Percentiles rank a stretch among this genome's conserved stretches.
These are phyloP conservation scores for Irpex sp. DNA, from an alignment of 1,284 basidiomycete genomes.

Conservation along the genomic window DNA sequence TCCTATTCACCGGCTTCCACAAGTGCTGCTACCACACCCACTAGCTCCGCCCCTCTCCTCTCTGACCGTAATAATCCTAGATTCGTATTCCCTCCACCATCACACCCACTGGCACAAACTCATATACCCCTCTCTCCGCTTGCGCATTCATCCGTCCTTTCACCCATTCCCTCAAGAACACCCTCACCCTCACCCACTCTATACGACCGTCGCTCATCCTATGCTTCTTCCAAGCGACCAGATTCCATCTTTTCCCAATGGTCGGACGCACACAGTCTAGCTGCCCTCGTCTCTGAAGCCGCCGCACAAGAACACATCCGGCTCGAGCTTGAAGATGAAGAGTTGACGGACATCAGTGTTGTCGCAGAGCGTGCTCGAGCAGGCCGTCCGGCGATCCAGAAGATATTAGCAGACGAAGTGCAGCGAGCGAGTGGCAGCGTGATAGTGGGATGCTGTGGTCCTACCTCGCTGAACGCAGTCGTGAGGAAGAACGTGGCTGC, in stretches of 20 bases:
- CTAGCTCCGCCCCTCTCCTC: constrained; percentile 21
- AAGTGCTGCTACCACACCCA: constrained; percentile 13
- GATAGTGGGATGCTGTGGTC: constrained; percentile 79
- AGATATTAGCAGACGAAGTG: constrained; percentile 68
- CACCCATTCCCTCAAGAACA: not conserved
- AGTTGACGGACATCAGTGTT: constrained; percentile 63
- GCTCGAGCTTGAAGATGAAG: constrained; percentile 62
- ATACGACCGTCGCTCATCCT: not conserved
- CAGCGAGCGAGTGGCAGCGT: constrained; percentile 51
- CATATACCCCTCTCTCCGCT: not conserved
- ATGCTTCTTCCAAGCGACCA: constrained; percentile 7
- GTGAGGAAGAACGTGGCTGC: constrained; percentile 66
- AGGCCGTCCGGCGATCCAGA: constrained; percentile 72
- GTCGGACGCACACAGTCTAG: constrained; percentile 29
- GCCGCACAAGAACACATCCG: constrained; percentile 26
- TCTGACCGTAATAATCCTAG: not conserved
- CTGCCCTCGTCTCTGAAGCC: constrained; percentile 23
- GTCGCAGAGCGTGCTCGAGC: constrained; percentile 69
- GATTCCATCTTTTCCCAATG: constrained; percentile 17
- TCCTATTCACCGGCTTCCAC: not conserved
- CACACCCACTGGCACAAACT: not conserved
- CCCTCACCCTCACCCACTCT: not conserved
- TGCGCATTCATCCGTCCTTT: not conserved
- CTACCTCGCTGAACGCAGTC: constrained; percentile 67
- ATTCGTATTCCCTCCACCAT: constrained; percentile 9